A percentile compares a stretch with the other conserved stretches of the same genome.
These are phyloP conservation scores for Neocucurbitaria cava DNA, from an alignment of 2,329 filamentous ascomycete species.

Conservation along the genomic window DNA sequence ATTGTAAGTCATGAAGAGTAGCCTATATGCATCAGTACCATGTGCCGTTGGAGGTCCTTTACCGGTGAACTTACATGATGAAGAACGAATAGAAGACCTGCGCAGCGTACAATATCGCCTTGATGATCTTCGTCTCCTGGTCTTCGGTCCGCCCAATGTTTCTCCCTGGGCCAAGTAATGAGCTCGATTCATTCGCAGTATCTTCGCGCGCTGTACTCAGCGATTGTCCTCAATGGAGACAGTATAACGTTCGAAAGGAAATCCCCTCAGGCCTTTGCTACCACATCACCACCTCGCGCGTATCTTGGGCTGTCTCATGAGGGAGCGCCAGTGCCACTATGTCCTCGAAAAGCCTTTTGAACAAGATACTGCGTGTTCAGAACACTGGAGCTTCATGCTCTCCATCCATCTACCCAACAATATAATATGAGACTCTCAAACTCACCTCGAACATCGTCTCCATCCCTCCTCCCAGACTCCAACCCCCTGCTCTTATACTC, in stretches of 20 bases:
- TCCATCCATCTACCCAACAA: too few relatives aligned
- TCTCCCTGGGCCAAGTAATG: slow-evolving; percentile 78
- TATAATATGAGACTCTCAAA: slow-evolving; percentile 14
- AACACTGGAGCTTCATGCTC: too few relatives aligned
- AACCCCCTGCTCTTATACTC: slow-evolving; percentile 34
- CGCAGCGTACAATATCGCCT: slow-evolving; percentile 83
- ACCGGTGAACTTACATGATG: slow-evolving; percentile 83
- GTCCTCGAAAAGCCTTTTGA: too few relatives aligned
- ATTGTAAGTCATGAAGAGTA: slow-evolving; percentile 99
- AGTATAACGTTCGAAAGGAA: too few relatives aligned
- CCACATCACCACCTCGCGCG: too few relatives aligned
- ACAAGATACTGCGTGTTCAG: too few relatives aligned
- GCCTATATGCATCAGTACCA: slow-evolving; percentile 62
- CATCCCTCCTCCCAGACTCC: slow-evolving; percentile 35
- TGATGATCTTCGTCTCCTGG: slow-evolving; percentile 76
- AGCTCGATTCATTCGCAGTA: slow-evolving; percentile 62
- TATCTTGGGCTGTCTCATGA: too few relatives aligned
- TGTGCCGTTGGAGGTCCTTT: not conserved
- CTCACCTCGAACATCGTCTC: slow-evolving; percentile 45
- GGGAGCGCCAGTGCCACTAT: too few relatives aligned
- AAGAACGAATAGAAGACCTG: slow-evolving; percentile 99
- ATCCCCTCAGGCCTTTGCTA: not conserved
- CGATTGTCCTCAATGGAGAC: slow-evolving; percentile 20
- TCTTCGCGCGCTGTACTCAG: slow-evolving; percentile 41
- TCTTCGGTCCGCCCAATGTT: slow-evolving; percentile 62